A percentile compares a stretch with the other conserved stretches of the same genome.
Conservation (phyloP, 495 filamentous ascomycete species). For the Podospora australis region DNA sequence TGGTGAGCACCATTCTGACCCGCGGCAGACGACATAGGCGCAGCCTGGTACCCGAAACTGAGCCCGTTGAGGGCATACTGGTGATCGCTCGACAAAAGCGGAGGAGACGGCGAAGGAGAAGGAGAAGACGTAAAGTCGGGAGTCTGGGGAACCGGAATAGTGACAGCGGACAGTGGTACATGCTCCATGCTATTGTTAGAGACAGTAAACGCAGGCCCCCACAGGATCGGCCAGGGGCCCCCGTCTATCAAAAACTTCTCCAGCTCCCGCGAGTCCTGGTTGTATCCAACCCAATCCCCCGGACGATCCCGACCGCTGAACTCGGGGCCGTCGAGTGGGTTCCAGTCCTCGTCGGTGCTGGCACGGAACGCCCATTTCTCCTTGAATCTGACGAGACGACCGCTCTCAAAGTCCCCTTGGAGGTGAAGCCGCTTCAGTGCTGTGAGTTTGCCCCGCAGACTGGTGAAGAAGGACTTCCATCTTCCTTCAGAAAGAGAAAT, state of each 20-base stretch:
- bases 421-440: constrained; percentile 36
- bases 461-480: constrained; percentile 34
- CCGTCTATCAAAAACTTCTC: constrained; percentile 38
- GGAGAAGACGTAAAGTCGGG: too few species aligned
- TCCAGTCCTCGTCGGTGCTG: constrained; percentile 38
- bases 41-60: too few species aligned
- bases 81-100: too few species aligned
- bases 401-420: constrained; percentile 41
- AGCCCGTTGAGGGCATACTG: too few species aligned
- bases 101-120: too few species aligned
- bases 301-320: background rate
- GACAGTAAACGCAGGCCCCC: too few species aligned
- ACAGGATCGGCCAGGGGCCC: constrained; percentile 33
- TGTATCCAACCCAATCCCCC: too few species aligned
- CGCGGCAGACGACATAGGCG: too few species aligned
- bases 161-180: too few species aligned
- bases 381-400: constrained; percentile 29
- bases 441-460: constrained; percentile 30
- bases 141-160: too few species aligned
- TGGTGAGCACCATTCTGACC: too few species aligned
- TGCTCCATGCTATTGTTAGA: too few species aligned
- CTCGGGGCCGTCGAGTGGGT: constrained; percentile 14
- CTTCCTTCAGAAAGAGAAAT: constrained; percentile 40
- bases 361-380: constrained; percentile 41
- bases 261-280: constrained; percentile 35